These are phyloP conservation scores for Agaricus subrufescens DNA, from an alignment of 768 basidiomycete species.

Conservation along the genomic window DNA sequence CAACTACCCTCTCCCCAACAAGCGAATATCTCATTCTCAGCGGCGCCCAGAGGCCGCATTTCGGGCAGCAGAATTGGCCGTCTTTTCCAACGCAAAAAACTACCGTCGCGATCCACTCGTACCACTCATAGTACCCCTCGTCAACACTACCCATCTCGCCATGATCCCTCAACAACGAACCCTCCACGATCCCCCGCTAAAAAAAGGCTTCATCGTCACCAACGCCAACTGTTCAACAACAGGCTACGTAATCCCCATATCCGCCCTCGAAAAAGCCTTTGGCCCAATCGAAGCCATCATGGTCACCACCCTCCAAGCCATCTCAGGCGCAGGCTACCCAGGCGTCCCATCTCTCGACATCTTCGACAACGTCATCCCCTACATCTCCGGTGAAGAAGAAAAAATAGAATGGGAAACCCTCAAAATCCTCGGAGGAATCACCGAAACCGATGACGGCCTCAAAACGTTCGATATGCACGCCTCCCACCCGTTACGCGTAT, in stretches of 20 bases:
- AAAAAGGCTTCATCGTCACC: slow-evolving; percentile 91
- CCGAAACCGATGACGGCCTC: slow-evolving; percentile 45
- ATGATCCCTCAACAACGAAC: slow-evolving; percentile 82
- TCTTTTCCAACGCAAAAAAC: slow-evolving; percentile 98
- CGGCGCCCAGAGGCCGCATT: slow-evolving; percentile 69
- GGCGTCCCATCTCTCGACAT: slow-evolving; percentile 89
- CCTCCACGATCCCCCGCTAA: slow-evolving; percentile 60
- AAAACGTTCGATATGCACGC: slow-evolving; percentile 84
- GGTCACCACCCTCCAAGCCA: slow-evolving; percentile 96
- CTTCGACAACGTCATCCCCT: slow-evolving; percentile 92
- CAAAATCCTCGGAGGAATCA: slow-evolving; percentile 90
- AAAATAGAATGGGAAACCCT: slow-evolving; percentile 99
- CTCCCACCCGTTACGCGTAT: slow-evolving; percentile 76
- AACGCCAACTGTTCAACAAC: slow-evolving; percentile 99
- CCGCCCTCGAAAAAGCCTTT: slow-evolving; percentile 84
- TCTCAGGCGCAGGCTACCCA: slow-evolving; percentile 97
- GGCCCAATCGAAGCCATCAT: slow-evolving; percentile 91
- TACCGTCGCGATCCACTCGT: slow-evolving; percentile 88
- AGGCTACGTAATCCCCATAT: slow-evolving; percentile 85
- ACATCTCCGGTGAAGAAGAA: slow-evolving; percentile 92
- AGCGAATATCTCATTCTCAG: background rate
- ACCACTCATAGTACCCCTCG: slow-evolving; percentile 94
- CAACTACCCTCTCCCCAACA: too few species aligned
- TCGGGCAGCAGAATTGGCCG: slow-evolving; percentile 78
- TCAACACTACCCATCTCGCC: slow-evolving; percentile 81